Evolutionary conservation across 345 rosid genomes (phyloP), one percentile per base, ranked within the genome.

Genomic region (Populus deltoides): DNA sequence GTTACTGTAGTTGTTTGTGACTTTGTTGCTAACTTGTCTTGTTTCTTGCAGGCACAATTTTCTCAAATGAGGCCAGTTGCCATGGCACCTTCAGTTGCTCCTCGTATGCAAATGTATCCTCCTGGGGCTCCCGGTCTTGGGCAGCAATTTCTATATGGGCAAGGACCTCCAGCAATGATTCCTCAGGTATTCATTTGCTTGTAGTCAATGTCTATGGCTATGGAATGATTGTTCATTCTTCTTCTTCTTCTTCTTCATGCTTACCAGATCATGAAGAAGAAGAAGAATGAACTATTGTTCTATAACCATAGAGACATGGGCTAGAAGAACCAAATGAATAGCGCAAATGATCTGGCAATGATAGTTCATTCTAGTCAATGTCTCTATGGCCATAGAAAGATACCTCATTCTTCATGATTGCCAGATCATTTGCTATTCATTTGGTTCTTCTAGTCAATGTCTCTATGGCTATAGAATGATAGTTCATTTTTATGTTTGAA

Each of bases 121-220:
- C 81, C 84, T 13, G 81, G 78, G 69, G 80, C 74, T 39, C 71
- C 84, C 6, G 81, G 84, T 16, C 24, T 81, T 7, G 84, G 81
- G 2, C 84, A 77, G 38, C 81, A 81, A 22, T 63, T 77, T 49
- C 57, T 77, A 2, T 81, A 77, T 77, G 81, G 84, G 7, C 84
- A 81, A 77, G 84, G 65, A 1, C 78, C 84, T 18, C 78, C 84
- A 31, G 75, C 78, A 8, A 73, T 81, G 15, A 45, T 81, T 22
- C 81, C 84, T 33, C 84, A 77, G 81, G 84, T 81, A 25, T 43
- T 43, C 47, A 43, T 43, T 11, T 43, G 47, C 1, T 43, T 43
- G 15, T 43, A 43, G 47, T 11, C 47, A 11, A 43, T 43, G 47
- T 43, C 47, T 43, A 10, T 43, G 0, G 15, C 4, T 43, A 43